Base-by-base conservation (phyloP, 2,329 filamentous ascomycete species). In the Aspergillus neoniger region DNA sequence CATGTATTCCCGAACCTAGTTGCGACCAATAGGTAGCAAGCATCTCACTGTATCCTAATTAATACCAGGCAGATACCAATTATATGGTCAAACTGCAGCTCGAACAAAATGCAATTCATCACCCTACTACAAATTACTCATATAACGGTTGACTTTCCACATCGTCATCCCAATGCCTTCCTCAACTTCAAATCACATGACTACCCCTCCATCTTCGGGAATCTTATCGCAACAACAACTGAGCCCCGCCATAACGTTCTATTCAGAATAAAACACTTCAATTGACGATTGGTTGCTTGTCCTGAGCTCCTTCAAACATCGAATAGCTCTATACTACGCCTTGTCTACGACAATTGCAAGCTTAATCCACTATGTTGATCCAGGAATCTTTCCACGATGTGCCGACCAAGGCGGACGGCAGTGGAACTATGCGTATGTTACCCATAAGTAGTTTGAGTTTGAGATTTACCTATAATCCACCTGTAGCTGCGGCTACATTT, bases 311-410 rank as follows among this genome's bases (percentile, higher is more conserved):
- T 17, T n/a, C 14, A 9, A 14, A 21, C 5, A 36, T 36, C 2
- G 32, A 36, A 36, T 25, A 28, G 8, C 9, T 19, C 2, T 4
- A 10, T 14, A 28, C 15, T 36, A 5, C 8, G 19, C 23, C n/a
- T 50, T 14, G 5, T 48, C n/a, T 25, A 19, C 21, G n/a, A 2
- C 30, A 21, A 14, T n/a, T 19, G 19, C 9, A 19, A 9, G n/a
- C 15, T 19, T 38, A 43, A 3, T n/a, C 49, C 48, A 65, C 28
- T 12, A 77, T 77, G 75, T 65, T 77, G 38, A 70, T 77, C 39
- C 69, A 72, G 59, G 75, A 77, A 66, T 71, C 66, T 30, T 64
- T 69, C 57, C 64, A 73, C 57, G 75, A 77, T 71, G 75, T 77
- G 17, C 70, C 71, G 44, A 77, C 75, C 59, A 72, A 65, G 55